Base-by-base conservation (phyloP, 1,284 basidiomycete genomes). In the Apiotrichum sp. region DNA sequence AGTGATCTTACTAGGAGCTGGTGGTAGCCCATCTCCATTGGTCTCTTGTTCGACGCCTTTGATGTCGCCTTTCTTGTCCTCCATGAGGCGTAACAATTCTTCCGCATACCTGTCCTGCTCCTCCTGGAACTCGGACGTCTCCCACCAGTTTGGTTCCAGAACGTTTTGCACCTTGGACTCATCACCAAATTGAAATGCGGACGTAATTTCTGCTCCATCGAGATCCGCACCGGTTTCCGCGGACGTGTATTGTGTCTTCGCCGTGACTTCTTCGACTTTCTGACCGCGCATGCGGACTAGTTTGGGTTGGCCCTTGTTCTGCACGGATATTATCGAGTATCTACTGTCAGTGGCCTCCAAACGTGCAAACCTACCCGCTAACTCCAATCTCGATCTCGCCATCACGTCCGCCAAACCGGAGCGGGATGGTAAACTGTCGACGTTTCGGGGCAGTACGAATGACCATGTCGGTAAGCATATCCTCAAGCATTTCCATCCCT, bases 371-470 rank as follows among this genome's bases (percentile, higher is more conserved):
- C 64, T 66, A 93, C 86, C 93, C 96, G 71, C 92, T 92, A 49
- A 98, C 81, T 3, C 92, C 90, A 59, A 98, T 93, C 14, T 83
- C 82, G 59, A 97, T 84, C 2, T 83, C 88, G 13, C 87, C 80
- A 2, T 71, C 65, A 40, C 68, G 67, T 0, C 73, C 72, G 1
- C 84, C 90, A 33, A 98, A 79, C 61, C 86, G 82, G 52, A 98
- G 83, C 2, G 88, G 86, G 38, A 95, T 79, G 62, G 82, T 88
- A 74, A 93, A 97, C 11, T 86, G 78, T 0, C 89, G 83, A n/a
- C 93, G 83, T 71, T 97, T 98, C 0, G 89, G 86, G 8, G 87
- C 84, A 72, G 95, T 89, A 48, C 85, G 85, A 64, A 90, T 86
- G 29, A 85, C 84, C 83, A 93, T 86, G 68, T 92, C 72, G 22